Base-by-base conservation (phyloP, 768 basidiomycete species). In the Favolaschia claudopus region DNA sequence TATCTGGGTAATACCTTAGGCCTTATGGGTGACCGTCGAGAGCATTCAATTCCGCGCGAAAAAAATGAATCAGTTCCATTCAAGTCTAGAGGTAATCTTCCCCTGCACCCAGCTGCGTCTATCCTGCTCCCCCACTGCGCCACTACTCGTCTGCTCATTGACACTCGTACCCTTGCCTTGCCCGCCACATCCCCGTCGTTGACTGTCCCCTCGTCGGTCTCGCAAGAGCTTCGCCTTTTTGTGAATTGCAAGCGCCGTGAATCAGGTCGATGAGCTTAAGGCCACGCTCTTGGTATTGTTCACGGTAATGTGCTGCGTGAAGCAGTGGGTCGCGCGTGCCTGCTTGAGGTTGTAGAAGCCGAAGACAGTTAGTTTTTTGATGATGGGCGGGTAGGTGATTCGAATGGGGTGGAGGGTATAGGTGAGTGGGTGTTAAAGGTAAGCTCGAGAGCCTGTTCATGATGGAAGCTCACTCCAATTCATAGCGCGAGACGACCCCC, bases 71-170 rank as follows among this genome's bases (percentile, higher is more conserved):
- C n/a, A n/a, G n/a, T n/a, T 79, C 67, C 73, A 80, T 32, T 76
- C 70, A 51, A 79, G 39, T 27, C 64, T 34, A 28, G 77, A 49
- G 27, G 68, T 70, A 1, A 78, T 22, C 58, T 72, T 77, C 7
- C 65, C 71, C 60, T 77, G 75, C 24, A 72, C 46, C 76, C 77
- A 78, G 39, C 67, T 62, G 34, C 68, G 74, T 14, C 76, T 74
- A 32, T 76, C 70, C 0, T 62, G 57, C 28, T 77, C 76, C 74
- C 75, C 79, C 78, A 79, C 53, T 78, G 76, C 14, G 74, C 78
- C 8, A 67, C 49, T 9, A 79, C 67, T 3, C 71, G 72, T 1
- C 66, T 52, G 4, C 62, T 56, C 68, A 45, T 66, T 69, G 9
- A 78, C 55, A 0, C 68, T 67, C 17, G 47, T 33, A 64, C 64